A percentile compares a stretch with the other conserved stretches of the same genome.
Evolutionary conservation across 2,329 filamentous ascomycete genomes (phyloP).

Genomic region (Coniochaeta hoffmannii): DNA sequence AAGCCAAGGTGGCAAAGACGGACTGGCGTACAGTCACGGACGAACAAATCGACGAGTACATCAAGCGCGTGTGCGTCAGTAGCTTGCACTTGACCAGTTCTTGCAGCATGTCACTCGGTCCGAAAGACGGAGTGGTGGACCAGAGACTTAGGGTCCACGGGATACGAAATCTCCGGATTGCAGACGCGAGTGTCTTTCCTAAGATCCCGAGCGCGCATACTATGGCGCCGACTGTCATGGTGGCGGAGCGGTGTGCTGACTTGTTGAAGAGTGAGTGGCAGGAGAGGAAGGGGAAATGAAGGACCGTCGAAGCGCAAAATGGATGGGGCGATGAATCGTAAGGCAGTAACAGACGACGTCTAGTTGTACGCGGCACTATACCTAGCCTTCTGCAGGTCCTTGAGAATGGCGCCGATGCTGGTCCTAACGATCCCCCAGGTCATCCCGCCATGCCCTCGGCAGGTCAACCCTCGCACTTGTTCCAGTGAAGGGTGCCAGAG

Average conservation of each 20-base stretch:
- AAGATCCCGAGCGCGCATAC: conserved; percentile 19
- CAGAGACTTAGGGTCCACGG: conserved; percentile 17
- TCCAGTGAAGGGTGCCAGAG: too few species aligned
- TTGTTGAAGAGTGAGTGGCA: conserved; percentile 17
- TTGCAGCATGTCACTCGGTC: conserved; percentile 25
- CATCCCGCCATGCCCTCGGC: too few species aligned
- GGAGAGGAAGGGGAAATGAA: conserved; percentile 1
- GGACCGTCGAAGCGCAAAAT: too few species aligned
- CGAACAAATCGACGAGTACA: conserved; percentile 21
- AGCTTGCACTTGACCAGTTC: conserved; percentile 32
- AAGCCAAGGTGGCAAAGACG: conserved; percentile 5
- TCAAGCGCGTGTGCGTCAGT: conserved; percentile 10
- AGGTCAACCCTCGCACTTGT: too few species aligned
- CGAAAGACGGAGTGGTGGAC: conserved; percentile 16
- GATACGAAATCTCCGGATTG: conserved; percentile 13
- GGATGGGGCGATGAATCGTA: too few species aligned
- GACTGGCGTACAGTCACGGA: conserved; percentile 20
- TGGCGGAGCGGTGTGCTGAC: conserved; percentile 23
- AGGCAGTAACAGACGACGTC: too few species aligned
- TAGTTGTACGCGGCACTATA: too few species aligned
- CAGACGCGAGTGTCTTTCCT: conserved; percentile 23
- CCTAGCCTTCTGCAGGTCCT: conserved; percentile 27
- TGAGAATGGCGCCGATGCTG: conserved; percentile 30
- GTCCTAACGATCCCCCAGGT: too few species aligned
- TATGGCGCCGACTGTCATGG: conserved; percentile 21